Base-by-base conservation (phyloP, 805 yeast genomes). In the Alloascoidea hylecoeti region DNA sequence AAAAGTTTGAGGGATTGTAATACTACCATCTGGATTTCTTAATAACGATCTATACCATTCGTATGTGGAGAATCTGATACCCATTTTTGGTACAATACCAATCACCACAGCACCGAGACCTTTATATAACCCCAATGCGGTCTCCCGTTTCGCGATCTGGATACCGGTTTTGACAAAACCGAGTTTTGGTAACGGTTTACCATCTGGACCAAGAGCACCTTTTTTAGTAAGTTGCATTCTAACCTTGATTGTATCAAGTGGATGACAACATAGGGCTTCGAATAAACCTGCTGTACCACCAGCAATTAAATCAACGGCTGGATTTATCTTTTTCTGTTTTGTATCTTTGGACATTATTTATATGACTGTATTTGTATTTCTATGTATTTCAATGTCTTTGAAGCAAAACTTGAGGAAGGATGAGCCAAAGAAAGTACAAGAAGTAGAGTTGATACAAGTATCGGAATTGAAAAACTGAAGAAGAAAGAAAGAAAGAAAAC, bases 61-160 rank as follows among this genome's bases (percentile, higher is more conserved):
- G 56, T 86, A 89, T 3, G 96, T 82, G 33, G 95, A 80, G 65
- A 89, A 89, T 55, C 98, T 72, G 47, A 89, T 83, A 27, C 96
- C 97, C 98, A 89, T 89, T 57, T 89, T 89, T 41, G 98, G 98
- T 38, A 89, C 95, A 52, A 89, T 89, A 41, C 98, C 98, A 53
- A 89, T 82, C 42, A 86, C 83, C 41, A 89, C 98, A 16, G 98
- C 97, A 18, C 96, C 96, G 38, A 89, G 70, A 40, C 98, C 98
- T 57, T 89, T 88, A 65, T 89, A 89, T 17, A 89, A 70, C 3
- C 96, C 89, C 39, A 84, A 64, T 43, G 84, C 68, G 3, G 94
- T 80, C 57, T 89, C 97, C 43, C 82, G 74, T 41, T 68, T 67
- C 40, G 76, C 83, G 46, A 89, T 88, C 42, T 69, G 66, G 38